Conservation (phyloP, 2,329 filamentous ascomycete species). For the Cladosporium sp. region DNA sequence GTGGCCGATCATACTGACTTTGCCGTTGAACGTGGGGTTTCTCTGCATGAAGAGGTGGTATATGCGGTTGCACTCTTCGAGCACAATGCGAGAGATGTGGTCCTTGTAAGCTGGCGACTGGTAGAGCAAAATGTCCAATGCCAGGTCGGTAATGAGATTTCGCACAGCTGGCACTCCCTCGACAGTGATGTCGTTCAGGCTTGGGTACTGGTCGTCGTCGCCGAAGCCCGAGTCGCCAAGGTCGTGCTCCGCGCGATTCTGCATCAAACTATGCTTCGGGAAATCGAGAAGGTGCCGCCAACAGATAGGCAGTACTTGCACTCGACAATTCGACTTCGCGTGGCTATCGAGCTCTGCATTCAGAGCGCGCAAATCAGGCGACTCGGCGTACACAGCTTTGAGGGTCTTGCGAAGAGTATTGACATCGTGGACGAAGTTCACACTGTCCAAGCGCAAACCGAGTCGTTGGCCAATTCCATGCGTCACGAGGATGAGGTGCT, state of each 20-base stretch:
- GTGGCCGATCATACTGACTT: constrained; percentile 84
- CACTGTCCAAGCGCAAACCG: constrained; percentile 80
- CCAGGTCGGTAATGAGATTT: constrained; percentile 86
- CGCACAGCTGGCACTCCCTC: constrained; percentile 88
- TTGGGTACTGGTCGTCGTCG: constrained; percentile 82
- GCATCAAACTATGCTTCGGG: constrained; percentile 73
- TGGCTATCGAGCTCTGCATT: constrained; percentile 68
- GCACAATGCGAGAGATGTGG: constrained; percentile 81
- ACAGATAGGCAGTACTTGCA: constrained; percentile 85
- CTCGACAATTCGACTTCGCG: constrained; percentile 75
- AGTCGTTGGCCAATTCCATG: constrained; percentile 91
- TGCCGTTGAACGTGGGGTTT: constrained; percentile 82
- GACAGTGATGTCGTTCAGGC: constrained; percentile 82
- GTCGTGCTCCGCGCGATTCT: constrained; percentile 73
- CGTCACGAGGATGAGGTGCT: constrained; percentile 85
- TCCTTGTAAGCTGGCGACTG: constrained; percentile 84
- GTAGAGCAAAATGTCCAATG: constrained; percentile 86
- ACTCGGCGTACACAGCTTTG: constrained; percentile 79
- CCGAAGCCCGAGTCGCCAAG: constrained; percentile 63
- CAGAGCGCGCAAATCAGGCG: constrained; percentile 80
- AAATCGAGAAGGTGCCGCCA: constrained; percentile 97
- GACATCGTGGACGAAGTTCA: constrained; percentile 95
- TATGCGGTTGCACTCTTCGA: constrained; percentile 83
- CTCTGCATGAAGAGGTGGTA: constrained; percentile 76
- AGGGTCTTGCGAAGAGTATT: constrained; percentile 85